Conservation (phyloP, 192 early-diverging fungal species). For the Podila epigama region DNA sequence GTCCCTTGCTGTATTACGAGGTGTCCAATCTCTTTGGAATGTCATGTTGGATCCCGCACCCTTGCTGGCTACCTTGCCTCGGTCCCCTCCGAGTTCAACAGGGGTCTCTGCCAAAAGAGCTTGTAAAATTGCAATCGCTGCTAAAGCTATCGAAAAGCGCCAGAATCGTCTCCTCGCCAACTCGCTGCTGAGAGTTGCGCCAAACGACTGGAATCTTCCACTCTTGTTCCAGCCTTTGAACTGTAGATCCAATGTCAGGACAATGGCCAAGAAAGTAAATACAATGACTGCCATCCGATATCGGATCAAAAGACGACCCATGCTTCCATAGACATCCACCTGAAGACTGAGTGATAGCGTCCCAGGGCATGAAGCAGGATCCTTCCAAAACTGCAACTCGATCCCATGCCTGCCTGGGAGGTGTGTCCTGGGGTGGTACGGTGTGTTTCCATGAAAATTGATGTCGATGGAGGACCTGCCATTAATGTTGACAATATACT, state of each 20-base stretch:
- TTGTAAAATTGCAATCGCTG: slow-evolving; percentile 47
- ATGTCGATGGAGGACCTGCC: slow-evolving; percentile 38
- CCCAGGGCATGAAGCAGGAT: slow-evolving; percentile 56
- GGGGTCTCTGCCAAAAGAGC: slow-evolving; percentile 14
- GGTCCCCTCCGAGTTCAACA: slow-evolving; percentile 24
- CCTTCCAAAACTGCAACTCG: slow-evolving; percentile 60
- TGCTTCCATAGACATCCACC: slow-evolving; percentile 74
- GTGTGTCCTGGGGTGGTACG: slow-evolving; percentile 43
- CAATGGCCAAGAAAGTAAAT: slow-evolving; percentile 69
- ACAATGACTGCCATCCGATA: slow-evolving; percentile 75
- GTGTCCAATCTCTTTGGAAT: slow-evolving; percentile 11
- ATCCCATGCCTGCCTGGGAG: slow-evolving; percentile 45
- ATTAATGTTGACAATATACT: slow-evolving; percentile 56
- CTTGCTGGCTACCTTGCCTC: slow-evolving; percentile 15
- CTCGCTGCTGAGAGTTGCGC: background rate
- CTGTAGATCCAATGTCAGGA: slow-evolving; percentile 60
- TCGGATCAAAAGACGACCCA: slow-evolving; percentile 73
- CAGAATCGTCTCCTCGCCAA: slow-evolving; percentile 34
- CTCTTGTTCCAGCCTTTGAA: slow-evolving; percentile 42
- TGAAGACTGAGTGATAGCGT: slow-evolving; percentile 54
- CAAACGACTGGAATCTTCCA: slow-evolving; percentile 25
- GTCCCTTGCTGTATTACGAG: slow-evolving; percentile 29
- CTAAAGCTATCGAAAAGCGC: slow-evolving; percentile 40
- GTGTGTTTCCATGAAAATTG: slow-evolving; percentile 59
- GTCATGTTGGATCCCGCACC: slow-evolving; percentile 2